Conservation (phyloP, 148 eudicot genomes). For the Pouteria glomerata region DNA sequence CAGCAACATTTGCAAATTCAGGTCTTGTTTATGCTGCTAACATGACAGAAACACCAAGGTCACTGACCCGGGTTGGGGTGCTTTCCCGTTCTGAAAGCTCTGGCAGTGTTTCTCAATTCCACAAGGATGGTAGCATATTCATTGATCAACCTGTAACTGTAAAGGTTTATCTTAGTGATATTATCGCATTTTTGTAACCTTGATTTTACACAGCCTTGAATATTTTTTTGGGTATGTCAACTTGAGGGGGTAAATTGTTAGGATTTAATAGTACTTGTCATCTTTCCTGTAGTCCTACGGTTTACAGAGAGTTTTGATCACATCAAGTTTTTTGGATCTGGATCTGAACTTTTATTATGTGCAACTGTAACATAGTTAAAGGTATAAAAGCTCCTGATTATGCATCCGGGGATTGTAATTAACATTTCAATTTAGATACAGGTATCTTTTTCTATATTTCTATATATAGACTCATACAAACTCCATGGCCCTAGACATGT, state of each 20-base stretch:
- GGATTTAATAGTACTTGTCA: not conserved
- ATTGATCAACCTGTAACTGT: constrained; percentile 36
- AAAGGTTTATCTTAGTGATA: constrained; percentile 32
- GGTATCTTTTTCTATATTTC: not conserved
- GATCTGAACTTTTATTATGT: not conserved
- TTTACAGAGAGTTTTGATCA: too few relatives aligned
- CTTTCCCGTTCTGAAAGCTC: constrained; percentile 32
- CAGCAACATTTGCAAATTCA: constrained; percentile 50
- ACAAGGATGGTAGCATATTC: constrained; percentile 31
- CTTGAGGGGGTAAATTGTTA: not conserved
- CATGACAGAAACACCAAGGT: constrained; percentile 83
- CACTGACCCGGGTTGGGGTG: constrained; percentile 36
- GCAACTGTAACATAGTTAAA: too few relatives aligned
- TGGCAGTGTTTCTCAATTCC: constrained; percentile 25
- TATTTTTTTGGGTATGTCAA: not conserved
- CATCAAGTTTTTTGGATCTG: constrained; percentile 7
- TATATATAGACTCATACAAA: not conserved
- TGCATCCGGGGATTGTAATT: not conserved
- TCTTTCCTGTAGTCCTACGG: too few relatives aligned
- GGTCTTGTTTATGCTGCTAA: constrained; percentile 84
- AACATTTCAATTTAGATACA: not conserved
- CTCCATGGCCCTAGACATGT: too few relatives aligned
- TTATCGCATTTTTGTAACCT: constrained; percentile 5
- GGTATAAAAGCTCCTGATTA: not conserved
- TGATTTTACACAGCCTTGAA: not conserved